A percentile compares a stretch with the other conserved stretches of the same genome.
Conservation (phyloP, 2,329 filamentous ascomycete genomes). For the Rugonectria rugulosa region DNA sequence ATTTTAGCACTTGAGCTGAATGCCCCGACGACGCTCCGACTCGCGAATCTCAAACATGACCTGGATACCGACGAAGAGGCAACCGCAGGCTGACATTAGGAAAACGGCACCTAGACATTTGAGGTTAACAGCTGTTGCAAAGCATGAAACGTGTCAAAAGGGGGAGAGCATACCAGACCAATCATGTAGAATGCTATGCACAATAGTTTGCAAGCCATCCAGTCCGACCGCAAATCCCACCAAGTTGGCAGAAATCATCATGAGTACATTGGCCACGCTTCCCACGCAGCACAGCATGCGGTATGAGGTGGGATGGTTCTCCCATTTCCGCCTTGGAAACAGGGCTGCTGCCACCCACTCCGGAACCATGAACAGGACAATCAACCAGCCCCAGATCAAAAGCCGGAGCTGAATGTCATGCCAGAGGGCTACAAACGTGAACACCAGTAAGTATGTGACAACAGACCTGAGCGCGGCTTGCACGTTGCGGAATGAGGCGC, state of each 20-base stretch:
- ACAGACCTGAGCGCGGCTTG: conserved; percentile 64
- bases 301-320: conserved; percentile 73
- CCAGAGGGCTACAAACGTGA: conserved; percentile 98
- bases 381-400: conserved; percentile 95
- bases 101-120: conserved; percentile 70
- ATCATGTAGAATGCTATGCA: conserved; percentile 77
- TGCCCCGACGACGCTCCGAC: conserved; percentile 80
- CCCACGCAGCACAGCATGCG: conserved; percentile 82
- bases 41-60: conserved; percentile 97
- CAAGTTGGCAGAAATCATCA: conserved; percentile 96
- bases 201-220: conserved; percentile 81
- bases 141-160: not conserved
- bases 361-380: conserved; percentile 92
- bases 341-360: conserved; percentile 76
- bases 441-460: conserved; percentile 82
- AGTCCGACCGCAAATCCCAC: conserved; percentile 94
- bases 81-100: conserved; percentile 72
- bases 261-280: conserved; percentile 82
- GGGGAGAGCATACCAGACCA: conserved; percentile 67
- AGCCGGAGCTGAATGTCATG: conserved; percentile 93
- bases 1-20: conserved; percentile 79
- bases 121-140: conserved; percentile 30
- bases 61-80: conserved; percentile 85
- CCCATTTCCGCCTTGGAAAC: conserved; percentile 79
- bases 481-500: conserved; percentile 60